Conservation (phyloP, 208 protist genomes). For the Leishmania mexicana region DNA sequence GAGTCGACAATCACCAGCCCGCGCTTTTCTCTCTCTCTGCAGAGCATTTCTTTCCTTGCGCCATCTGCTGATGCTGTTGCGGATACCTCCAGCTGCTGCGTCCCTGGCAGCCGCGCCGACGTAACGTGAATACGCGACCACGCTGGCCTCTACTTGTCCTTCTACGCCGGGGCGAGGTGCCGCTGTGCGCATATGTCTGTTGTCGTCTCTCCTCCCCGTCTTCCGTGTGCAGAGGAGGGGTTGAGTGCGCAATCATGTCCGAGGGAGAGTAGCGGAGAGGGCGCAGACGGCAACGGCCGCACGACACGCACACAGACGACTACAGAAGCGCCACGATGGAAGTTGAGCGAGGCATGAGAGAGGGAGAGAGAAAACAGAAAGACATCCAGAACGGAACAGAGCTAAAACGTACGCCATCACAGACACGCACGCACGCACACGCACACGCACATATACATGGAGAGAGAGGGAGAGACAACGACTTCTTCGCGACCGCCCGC, state of each 20-base stretch:
- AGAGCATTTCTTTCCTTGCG: background rate
- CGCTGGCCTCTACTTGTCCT: background rate
- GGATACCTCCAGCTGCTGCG: background rate
- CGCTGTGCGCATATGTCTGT: background rate
- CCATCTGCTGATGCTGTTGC: background rate
- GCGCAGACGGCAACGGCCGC: background rate
- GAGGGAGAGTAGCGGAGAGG: background rate
- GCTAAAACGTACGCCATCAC: background rate
- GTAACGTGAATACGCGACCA: background rate
- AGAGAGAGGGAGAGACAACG: background rate
- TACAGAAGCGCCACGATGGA: background rate
- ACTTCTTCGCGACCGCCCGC: background rate
- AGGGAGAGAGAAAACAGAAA: background rate
- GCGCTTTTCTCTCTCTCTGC: background rate
- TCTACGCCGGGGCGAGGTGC: background rate
- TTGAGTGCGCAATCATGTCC: background rate
- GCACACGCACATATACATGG: background rate
- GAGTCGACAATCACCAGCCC: background rate
- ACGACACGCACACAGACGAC: background rate
- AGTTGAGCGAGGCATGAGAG: background rate
- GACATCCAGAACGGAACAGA: background rate
- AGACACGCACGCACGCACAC: background rate
- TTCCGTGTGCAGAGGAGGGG: background rate
- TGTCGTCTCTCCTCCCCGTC: background rate
- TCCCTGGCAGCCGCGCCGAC: background rate